A percentile compares a stretch with the other conserved stretches of the same genome.
Conservation (phyloP, 441 rosid species). For the Macaranga tanarius region DNA sequence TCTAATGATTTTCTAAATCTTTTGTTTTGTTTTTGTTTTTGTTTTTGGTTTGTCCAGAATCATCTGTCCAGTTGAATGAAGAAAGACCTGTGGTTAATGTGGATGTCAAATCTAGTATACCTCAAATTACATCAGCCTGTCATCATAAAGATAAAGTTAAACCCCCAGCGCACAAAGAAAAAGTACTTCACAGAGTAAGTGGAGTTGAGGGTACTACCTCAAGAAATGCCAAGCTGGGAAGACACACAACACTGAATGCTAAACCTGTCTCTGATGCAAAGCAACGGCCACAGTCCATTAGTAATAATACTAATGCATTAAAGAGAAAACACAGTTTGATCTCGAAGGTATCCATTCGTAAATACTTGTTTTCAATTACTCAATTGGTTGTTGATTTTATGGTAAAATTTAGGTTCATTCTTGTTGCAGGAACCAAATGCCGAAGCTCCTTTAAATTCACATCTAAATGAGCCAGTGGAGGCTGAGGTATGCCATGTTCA, state of each 20-base stretch:
- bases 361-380: not conserved
- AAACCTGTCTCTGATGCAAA: conserved; percentile 43
- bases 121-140: conserved; percentile 47
- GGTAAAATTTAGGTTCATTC: conserved; percentile 18
- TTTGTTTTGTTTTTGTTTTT: conserved; percentile 6
- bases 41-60: conserved; percentile 40
- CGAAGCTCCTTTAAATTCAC: conserved; percentile 40
- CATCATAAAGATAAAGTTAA: conserved; percentile 42
- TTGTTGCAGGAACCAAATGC: conserved; percentile 43
- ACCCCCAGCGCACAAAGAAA: conserved; percentile 44
- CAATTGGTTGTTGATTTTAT: not conserved
- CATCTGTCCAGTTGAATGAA: conserved; percentile 61
- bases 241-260: conserved; percentile 31
- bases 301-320: conserved; percentile 29
- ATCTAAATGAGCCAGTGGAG: conserved; percentile 31
- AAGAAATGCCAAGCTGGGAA: conserved; percentile 57
- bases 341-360: conserved; percentile 40
- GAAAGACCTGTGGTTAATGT: conserved; percentile 42
- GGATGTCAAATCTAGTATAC: conserved; percentile 48
- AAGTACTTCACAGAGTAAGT: conserved; percentile 25
- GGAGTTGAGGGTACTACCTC: conserved; percentile 39
- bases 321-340: conserved; percentile 55
- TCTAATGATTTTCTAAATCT: conserved; percentile 2
- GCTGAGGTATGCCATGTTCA: conserved; percentile 46
- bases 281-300: conserved; percentile 37